These are phyloP conservation scores for Vaccinium macrocarpon DNA, from an alignment of 148 eudicot genomes.

Conservation along the genomic window DNA sequence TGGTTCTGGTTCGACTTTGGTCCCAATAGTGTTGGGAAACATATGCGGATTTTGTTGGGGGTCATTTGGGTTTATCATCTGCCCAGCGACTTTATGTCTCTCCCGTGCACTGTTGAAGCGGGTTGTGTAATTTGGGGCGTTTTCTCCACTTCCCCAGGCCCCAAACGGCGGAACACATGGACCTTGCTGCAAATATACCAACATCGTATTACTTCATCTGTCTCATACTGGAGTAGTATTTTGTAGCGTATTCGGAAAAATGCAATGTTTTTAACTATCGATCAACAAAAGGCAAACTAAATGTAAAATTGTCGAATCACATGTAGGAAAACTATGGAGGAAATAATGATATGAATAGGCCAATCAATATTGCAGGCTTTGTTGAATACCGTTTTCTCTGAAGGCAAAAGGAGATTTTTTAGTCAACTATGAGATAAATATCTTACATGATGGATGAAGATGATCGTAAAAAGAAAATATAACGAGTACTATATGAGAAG, in stretches of 20 bases:
- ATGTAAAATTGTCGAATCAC: not conserved
- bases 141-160: slow-evolving; percentile 43
- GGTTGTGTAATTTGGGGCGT: slow-evolving; percentile 43
- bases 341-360: not conserved
- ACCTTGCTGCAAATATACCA: slow-evolving; percentile 17
- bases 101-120: slow-evolving; percentile 46
- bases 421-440: too few species aligned
- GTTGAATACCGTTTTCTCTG: not conserved
- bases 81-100: slow-evolving; percentile 35
- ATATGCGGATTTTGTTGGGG: slow-evolving; percentile 41
- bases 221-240: not conserved
- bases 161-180: slow-evolving; percentile 46
- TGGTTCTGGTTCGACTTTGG: slow-evolving; percentile 12
- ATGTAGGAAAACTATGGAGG: not conserved
- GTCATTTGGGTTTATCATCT: slow-evolving; percentile 54
- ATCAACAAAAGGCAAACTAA: too few species aligned
- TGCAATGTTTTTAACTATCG: too few species aligned
- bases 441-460: too few species aligned
- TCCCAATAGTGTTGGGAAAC: slow-evolving; percentile 23
- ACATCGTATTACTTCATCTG: not conserved
- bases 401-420: too few species aligned
- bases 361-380: not conserved
- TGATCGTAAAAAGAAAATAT: too few species aligned
- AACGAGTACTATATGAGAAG: too few species aligned
- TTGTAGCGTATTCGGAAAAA: not conserved